These are phyloP conservation scores for Saccharomyces hybrid DNA, from an alignment of 1,139 yeast species.

Conservation along the genomic window DNA sequence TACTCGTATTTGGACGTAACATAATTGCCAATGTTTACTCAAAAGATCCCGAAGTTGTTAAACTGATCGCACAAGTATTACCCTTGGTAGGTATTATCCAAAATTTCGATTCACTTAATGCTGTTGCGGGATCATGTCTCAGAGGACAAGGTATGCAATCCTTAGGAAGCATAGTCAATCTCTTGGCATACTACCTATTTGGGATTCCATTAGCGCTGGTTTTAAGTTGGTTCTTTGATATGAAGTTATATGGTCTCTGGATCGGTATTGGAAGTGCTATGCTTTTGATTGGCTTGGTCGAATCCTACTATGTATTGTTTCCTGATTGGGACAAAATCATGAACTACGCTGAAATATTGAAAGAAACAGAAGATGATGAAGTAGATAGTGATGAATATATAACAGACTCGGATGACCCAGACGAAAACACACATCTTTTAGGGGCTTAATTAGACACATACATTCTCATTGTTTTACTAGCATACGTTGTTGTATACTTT, in stretches of 20 bases:
- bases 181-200: slow-evolving; percentile 61
- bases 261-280: slow-evolving; percentile 77
- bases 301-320: slow-evolving; percentile 42
- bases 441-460: slow-evolving; percentile 3
- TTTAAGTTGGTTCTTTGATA: slow-evolving; percentile 48
- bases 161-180: slow-evolving; percentile 72
- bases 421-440: slow-evolving; percentile 12
- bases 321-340: slow-evolving; percentile 50
- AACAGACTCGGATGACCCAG: slow-evolving; percentile 23
- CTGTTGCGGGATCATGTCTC: slow-evolving; percentile 75
- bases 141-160: slow-evolving; percentile 85
- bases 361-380: slow-evolving; percentile 32
- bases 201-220: slow-evolving; percentile 66
- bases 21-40: slow-evolving; percentile 64
- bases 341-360: slow-evolving; percentile 39
- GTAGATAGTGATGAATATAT: slow-evolving; percentile 24
- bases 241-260: slow-evolving; percentile 73
- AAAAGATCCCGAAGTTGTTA: slow-evolving; percentile 56
- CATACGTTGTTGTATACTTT: not conserved
- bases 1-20: slow-evolving; percentile 45
- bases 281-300: slow-evolving; percentile 57
- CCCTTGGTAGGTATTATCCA: slow-evolving; percentile 71
- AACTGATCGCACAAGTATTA: slow-evolving; percentile 45
- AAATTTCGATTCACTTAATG: slow-evolving; percentile 72
- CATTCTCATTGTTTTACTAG: not conserved